phyloP scores from a whole-genome alignment of 2,329 filamentous ascomycete species.

The Arthrobotrys musiformis region DNA sequence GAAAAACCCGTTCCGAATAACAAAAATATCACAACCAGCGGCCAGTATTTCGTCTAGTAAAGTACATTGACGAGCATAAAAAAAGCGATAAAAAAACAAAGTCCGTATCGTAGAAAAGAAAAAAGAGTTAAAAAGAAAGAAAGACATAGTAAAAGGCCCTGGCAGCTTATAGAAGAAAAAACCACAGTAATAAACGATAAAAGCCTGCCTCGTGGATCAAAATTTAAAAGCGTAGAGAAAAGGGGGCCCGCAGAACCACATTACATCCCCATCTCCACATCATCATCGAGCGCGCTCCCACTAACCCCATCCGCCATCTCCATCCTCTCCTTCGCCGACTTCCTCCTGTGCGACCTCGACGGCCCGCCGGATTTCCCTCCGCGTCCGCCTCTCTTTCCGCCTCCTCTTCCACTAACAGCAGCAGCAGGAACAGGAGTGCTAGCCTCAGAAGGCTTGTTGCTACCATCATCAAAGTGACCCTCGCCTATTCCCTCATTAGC shows the following conservation, averaged over 20 bases:
- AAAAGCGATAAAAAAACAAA: background rate
- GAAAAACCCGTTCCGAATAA: background rate
- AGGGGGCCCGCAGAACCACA: background rate
- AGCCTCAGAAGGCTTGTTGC: conserved; percentile 82
- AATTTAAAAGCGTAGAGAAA: background rate
- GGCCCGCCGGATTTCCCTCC: conserved; percentile 71
- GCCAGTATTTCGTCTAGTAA: conserved; percentile 8
- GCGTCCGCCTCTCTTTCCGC: conserved; percentile 69
- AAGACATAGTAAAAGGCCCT: background rate
- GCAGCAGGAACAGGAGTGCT: conserved; percentile 78
- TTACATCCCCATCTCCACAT: conserved; percentile 49
- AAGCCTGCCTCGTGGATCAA: too few species aligned
- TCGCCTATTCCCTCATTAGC: conserved; percentile 73
- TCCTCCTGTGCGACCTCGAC: conserved; percentile 60
- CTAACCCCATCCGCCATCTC: conserved; percentile 72
- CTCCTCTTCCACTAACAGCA: conserved; percentile 64
- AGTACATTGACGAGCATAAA: background rate
- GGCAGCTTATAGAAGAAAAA: background rate
- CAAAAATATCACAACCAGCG: background rate
- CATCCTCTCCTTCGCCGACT: conserved; percentile 75
- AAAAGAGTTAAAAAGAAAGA: background rate
- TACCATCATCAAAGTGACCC: conserved; percentile 90
- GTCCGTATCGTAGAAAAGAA: background rate
- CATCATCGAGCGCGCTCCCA: conserved; percentile 36
- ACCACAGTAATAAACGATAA: background rate